These are phyloP conservation scores for Lachancea cidri DNA, from an alignment of 805 yeast species.

Conservation along the genomic window DNA sequence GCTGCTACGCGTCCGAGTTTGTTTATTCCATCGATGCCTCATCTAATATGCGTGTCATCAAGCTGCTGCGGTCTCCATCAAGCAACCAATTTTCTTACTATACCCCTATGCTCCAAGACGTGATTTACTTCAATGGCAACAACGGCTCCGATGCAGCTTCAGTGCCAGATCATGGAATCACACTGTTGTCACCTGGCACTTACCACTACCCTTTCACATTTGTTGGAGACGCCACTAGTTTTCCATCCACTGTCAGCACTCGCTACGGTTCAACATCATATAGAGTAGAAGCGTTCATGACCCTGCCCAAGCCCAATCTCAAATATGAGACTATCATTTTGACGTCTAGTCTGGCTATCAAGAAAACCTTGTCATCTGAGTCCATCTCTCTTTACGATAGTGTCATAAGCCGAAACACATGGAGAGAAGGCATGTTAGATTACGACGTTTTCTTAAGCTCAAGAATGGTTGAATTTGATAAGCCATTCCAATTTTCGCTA, in stretches of 20 bases:
- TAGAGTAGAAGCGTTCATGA: slow-evolving; percentile 11
- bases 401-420: slow-evolving; percentile 1
- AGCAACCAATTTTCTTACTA: slow-evolving; percentile 1
- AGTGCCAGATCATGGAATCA: not conserved
- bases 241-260: slow-evolving; percentile 11
- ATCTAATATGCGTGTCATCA: not conserved
- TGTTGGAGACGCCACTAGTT: slow-evolving; percentile 10
- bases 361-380: slow-evolving; percentile 6
- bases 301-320: slow-evolving; percentile 1
- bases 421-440: slow-evolving; percentile 3
- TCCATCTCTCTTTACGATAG: slow-evolving; percentile 1
- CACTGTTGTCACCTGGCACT: slow-evolving; percentile 7
- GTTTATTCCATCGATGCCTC: not conserved
- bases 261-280: slow-evolving; percentile 13
- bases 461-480: slow-evolving; percentile 7
- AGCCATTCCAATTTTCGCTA: slow-evolving; percentile 8
- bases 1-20: slow-evolving; percentile 10
- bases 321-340: slow-evolving; percentile 8
- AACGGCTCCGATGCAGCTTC: not conserved
- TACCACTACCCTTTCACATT: slow-evolving; percentile 10
- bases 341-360: slow-evolving; percentile 3
- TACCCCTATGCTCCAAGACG: slow-evolving; percentile 7
- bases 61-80: not conserved
- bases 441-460: slow-evolving; percentile 9
- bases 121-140: slow-evolving; percentile 1